phyloP scores from a whole-genome alignment of 331 rosid species.

The Malus hybrid region DNA sequence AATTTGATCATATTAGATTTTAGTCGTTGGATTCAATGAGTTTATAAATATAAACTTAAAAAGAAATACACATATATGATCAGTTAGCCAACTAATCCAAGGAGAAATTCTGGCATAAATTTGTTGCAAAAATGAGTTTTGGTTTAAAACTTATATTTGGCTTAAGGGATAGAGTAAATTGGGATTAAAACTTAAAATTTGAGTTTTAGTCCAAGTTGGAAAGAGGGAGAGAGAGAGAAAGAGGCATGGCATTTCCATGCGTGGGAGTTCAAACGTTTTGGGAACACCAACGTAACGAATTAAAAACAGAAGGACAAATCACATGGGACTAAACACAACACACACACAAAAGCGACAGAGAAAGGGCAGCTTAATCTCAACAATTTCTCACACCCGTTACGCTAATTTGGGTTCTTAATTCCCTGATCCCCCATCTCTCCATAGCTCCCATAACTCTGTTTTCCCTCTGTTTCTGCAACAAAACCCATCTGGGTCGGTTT shows the following conservation, averaged over 20 bases:
- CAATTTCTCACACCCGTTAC: background rate
- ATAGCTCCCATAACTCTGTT: background rate
- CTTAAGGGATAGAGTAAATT: too few relatives aligned
- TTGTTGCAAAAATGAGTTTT: too few relatives aligned
- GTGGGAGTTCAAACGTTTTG: background rate
- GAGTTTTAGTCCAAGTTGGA: too few relatives aligned
- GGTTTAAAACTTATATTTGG: too few relatives aligned
- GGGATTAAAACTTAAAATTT: too few relatives aligned
- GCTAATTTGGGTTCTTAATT: conserved; percentile 14
- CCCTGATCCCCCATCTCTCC: background rate
- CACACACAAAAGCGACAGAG: background rate
- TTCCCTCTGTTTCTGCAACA: background rate
- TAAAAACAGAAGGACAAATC: background rate
- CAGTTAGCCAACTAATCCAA: too few relatives aligned
- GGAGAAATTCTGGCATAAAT: too few relatives aligned
- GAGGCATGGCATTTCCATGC: conserved; percentile 1
- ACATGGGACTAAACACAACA: background rate
- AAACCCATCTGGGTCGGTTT: conserved; percentile 3
- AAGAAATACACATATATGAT: too few relatives aligned
- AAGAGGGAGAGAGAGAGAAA: background rate
- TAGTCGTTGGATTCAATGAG: too few relatives aligned
- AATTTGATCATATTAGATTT: too few relatives aligned
- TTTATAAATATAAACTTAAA: too few relatives aligned
- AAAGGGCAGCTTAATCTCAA: background rate
- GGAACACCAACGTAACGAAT: background rate